Conservation (phyloP, 768 basidiomycete genomes). For the Phylloporus scabripes region DNA sequence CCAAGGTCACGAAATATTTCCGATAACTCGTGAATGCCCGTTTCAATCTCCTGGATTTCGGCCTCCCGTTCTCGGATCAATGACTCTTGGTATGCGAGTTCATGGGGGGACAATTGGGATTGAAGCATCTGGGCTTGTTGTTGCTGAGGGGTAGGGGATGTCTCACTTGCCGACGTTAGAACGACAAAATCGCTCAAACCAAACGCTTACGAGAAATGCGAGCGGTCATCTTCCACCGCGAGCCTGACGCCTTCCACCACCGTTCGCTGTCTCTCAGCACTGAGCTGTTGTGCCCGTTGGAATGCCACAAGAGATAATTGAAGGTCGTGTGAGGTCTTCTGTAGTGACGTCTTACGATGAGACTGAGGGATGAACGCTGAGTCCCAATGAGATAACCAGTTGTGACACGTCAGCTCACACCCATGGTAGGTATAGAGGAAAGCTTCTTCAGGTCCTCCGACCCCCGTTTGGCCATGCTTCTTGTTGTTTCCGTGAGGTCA, state of each 20-base stretch:
- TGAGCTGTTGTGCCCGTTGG: slow-evolving; percentile 85
- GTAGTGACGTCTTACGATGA: slow-evolving; percentile 73
- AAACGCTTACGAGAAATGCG: slow-evolving; percentile 23
- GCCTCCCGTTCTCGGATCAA: slow-evolving; percentile 76
- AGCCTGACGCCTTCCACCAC: slow-evolving; percentile 84
- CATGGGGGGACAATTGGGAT: slow-evolving; percentile 76
- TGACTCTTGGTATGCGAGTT: slow-evolving; percentile 94
- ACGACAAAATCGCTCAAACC: background rate
- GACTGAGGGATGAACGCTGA: slow-evolving; percentile 41
- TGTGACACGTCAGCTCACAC: slow-evolving; percentile 40
- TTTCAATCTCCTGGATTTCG: slow-evolving; percentile 95
- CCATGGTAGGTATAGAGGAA: slow-evolving; percentile 54
- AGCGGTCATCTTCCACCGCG: slow-evolving; percentile 71
- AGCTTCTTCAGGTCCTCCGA: slow-evolving; percentile 92
- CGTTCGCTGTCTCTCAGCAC: slow-evolving; percentile 83
- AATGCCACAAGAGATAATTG: slow-evolving; percentile 86
- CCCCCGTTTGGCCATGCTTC: slow-evolving; percentile 91
- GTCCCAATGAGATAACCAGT: background rate
- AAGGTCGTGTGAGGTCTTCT: slow-evolving; percentile 92
- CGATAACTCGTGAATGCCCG: slow-evolving; percentile 90
- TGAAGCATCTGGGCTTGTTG: slow-evolving; percentile 69
- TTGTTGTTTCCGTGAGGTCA: slow-evolving; percentile 90
- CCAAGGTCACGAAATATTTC: slow-evolving; percentile 97
- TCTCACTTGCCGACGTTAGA: slow-evolving; percentile 26
- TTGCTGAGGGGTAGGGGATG: slow-evolving; percentile 46